Percentiles rank a stretch among this genome's conserved stretches.
phyloP scores from a whole-genome alignment of 257 asterid genomes.

The Gentiana macrophylla region DNA sequence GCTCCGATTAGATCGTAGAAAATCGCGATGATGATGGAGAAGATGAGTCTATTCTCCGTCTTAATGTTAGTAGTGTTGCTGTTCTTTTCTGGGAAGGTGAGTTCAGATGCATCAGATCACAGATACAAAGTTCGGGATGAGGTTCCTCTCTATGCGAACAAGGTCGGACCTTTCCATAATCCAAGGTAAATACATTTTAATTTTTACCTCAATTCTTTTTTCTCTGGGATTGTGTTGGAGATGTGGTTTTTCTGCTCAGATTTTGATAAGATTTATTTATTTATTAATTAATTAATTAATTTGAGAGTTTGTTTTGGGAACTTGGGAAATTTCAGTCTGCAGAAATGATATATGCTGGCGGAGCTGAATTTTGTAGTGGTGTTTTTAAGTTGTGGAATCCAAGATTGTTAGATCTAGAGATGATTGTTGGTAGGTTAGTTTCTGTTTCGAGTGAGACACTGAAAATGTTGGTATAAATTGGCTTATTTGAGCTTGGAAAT shows the following conservation, averaged over 20 bases:
- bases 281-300: too few relatives aligned
- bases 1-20: not conserved
- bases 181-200: conserved; percentile 20
- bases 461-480: too few relatives aligned
- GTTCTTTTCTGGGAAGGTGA: conserved; percentile 11
- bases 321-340: not conserved
- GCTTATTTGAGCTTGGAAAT: too few relatives aligned
- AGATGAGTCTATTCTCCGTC: conserved; percentile 7
- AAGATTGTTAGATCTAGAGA: conserved; percentile 8
- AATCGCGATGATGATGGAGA: conserved; percentile 5
- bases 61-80: conserved; percentile 7
- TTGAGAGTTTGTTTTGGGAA: too few relatives aligned
- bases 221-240: not conserved
- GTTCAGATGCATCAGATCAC: conserved; percentile 32
- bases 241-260: not conserved
- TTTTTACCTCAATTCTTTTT: not conserved
- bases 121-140: conserved; percentile 20
- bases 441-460: too few relatives aligned
- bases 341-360: not conserved
- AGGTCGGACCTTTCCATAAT: conserved; percentile 37
- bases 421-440: not conserved
- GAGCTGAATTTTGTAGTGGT: not conserved
- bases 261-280: not conserved
- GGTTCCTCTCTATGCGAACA: conserved; percentile 32
- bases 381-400: too few relatives aligned